Evolutionary conservation across 208 protist species (phyloP).

Genomic region (Acanthamoeba triangularis): DNA sequence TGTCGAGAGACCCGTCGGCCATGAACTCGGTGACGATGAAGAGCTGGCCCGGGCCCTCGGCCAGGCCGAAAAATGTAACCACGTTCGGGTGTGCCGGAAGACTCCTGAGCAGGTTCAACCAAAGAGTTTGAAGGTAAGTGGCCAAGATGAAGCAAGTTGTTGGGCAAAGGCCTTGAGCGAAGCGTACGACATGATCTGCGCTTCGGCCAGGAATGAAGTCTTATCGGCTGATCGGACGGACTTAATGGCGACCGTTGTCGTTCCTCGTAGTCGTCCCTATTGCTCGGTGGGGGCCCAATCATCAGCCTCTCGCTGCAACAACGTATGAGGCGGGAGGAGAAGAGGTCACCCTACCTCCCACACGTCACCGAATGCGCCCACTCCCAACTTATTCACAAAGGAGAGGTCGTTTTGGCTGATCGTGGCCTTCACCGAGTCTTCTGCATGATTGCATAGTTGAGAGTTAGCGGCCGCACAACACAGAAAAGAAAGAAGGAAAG

Average conservation of each 20-base stretch:
- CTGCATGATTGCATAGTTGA: background rate
- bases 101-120: background rate
- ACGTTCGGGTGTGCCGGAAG: slow-evolving; percentile 73
- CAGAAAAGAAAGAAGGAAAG: background rate
- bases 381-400: slow-evolving; percentile 73
- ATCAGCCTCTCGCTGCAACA: background rate
- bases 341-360: slow-evolving; percentile 24
- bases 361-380: slow-evolving; percentile 72
- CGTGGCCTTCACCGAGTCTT: background rate
- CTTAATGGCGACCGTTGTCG: slow-evolving; percentile 74
- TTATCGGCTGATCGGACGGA: slow-evolving; percentile 13
- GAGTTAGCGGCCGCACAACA: background rate
- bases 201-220: slow-evolving; percentile 34
- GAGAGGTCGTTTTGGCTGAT: slow-evolving; percentile 64
- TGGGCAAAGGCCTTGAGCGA: background rate
- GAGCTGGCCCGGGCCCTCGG: slow-evolving; percentile 27
- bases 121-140: background rate
- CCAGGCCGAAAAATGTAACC: slow-evolving; percentile 71
- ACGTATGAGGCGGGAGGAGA: too few species aligned
- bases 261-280: slow-evolving; percentile 58
- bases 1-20: slow-evolving; percentile 63
- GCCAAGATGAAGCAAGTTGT: background rate
- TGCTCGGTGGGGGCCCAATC: background rate
- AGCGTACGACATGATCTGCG: slow-evolving; percentile 75
- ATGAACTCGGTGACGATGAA: slow-evolving; percentile 77